Evolutionary conservation across 1,139 yeast species (phyloP).

Genomic region (Lodderomyces jiufengensis): DNA sequence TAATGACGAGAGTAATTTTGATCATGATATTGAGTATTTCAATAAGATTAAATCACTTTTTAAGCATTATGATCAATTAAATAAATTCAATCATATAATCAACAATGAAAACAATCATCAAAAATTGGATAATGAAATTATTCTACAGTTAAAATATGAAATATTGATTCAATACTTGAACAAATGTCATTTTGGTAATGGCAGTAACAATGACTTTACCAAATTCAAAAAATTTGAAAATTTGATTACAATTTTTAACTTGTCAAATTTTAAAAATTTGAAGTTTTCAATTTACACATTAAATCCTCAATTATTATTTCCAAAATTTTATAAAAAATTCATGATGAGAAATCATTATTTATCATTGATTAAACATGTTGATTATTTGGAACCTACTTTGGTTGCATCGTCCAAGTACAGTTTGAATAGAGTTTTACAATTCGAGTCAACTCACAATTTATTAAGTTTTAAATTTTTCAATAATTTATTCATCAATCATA

Average conservation of each 20-base stretch:
- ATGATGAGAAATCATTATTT: not conserved
- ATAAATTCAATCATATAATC: not conserved
- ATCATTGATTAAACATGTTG: no score
- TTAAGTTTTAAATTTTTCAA: slow-evolving; percentile 10
- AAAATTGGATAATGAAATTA: not conserved
- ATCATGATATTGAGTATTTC: not conserved
- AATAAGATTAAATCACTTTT: slow-evolving; percentile 5
- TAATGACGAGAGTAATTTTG: no score
- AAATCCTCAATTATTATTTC: slow-evolving; percentile 26
- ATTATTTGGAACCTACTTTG: no score
- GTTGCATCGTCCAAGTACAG: slow-evolving; percentile 9
- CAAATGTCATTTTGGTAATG: slow-evolving; percentile 14
- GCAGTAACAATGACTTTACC: slow-evolving; percentile 4
- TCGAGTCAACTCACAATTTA: no score
- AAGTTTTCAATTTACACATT: slow-evolving; percentile 18
- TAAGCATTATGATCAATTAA: slow-evolving; percentile 1
- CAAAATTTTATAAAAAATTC: slow-evolving; percentile 20
- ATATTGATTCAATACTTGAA: slow-evolving; percentile 19
- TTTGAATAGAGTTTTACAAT: slow-evolving; percentile 5
- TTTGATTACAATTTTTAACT: slow-evolving; percentile 13
- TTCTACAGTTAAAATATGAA: slow-evolving; percentile 5
- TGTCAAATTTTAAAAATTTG: slow-evolving; percentile 12
- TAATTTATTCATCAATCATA: slow-evolving; percentile 3
- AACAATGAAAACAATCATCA: slow-evolving; percentile 1
- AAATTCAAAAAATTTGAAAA: slow-evolving; percentile 22